Percentiles rank a stretch among this genome's conserved stretches.
Conservation (phyloP, 495 filamentous ascomycete species). For the Penicillium arizonense region DNA sequence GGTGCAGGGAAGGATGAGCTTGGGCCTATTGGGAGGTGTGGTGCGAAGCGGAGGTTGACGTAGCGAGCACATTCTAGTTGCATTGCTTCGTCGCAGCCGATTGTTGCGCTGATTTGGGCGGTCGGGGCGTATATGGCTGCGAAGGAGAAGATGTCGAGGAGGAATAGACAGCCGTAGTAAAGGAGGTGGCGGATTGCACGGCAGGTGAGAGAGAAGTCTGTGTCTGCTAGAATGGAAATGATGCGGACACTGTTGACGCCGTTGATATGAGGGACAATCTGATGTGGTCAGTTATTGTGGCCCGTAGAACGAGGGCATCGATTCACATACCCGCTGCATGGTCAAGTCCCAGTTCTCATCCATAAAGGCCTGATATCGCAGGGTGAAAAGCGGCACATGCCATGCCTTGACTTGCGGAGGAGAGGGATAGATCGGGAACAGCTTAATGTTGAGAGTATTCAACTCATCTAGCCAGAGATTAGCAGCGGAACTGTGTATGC, state of each 20-base stretch:
- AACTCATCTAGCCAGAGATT: slow-evolving; percentile 63
- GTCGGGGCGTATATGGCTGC: slow-evolving; percentile 86
- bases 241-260: slow-evolving; percentile 83
- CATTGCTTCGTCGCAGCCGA: slow-evolving; percentile 64
- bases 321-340: slow-evolving; percentile 59
- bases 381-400: slow-evolving; percentile 89
- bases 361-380: slow-evolving; percentile 70
- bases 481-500: slow-evolving; percentile 9
- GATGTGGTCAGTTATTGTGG: slow-evolving; percentile 3
- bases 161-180: slow-evolving; percentile 82
- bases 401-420: slow-evolving; percentile 76
- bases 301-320: too few relatives aligned
- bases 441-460: slow-evolving; percentile 94
- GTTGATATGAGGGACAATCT: slow-evolving; percentile 80
- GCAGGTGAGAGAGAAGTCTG: slow-evolving; percentile 77
- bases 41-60: slow-evolving; percentile 54
- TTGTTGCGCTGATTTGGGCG: slow-evolving; percentile 67
- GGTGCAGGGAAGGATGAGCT: slow-evolving; percentile 14
- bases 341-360: slow-evolving; percentile 92
- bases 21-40: slow-evolving; percentile 28
- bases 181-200: slow-evolving; percentile 84
- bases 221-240: slow-evolving; percentile 80
- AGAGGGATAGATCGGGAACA: slow-evolving; percentile 78
- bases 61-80: slow-evolving; percentile 86
- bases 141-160: slow-evolving; percentile 94